Percentiles rank a stretch among this genome's conserved stretches.
These are phyloP conservation scores for Cordyceps tenuipes DNA, from an alignment of 2,329 filamentous ascomycete genomes.

Conservation along the genomic window DNA sequence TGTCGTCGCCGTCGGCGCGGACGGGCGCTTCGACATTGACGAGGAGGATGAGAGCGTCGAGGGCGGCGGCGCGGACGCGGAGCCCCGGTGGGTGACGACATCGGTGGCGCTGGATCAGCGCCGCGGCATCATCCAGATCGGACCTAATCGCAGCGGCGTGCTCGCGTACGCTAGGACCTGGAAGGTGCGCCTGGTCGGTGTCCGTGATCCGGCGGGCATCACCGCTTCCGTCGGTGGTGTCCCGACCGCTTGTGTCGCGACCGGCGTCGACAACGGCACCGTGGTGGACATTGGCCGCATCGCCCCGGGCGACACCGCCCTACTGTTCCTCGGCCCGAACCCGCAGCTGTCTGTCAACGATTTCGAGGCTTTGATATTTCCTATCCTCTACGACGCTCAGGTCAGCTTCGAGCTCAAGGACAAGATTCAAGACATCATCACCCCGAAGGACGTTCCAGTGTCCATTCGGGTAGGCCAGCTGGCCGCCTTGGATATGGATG, in stretches of 20 bases:
- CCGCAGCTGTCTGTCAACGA: slow-evolving; percentile 14
- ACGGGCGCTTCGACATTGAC: slow-evolving; percentile 39
- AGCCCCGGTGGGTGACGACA: slow-evolving; percentile 2
- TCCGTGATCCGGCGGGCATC: neutral
- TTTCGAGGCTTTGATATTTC: slow-evolving; percentile 11
- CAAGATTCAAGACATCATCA: slow-evolving; percentile 14
- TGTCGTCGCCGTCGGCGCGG: slow-evolving; percentile 36
- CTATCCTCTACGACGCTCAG: slow-evolving; percentile 15
- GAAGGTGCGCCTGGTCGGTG: slow-evolving; percentile 9
- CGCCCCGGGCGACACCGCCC: slow-evolving; percentile 7
- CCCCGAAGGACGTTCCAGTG: neutral
- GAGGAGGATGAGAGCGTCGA: slow-evolving; percentile 31
- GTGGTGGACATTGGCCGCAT: slow-evolving; percentile 12
- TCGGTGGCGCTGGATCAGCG: slow-evolving; percentile 12
- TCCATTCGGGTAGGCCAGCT: slow-evolving; percentile 13
- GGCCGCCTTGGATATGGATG: slow-evolving; percentile 17
- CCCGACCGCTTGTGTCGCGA: neutral
- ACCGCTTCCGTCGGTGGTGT: neutral
- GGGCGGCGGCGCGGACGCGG: neutral
- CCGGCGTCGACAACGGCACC: neutral
- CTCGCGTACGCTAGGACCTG: slow-evolving; percentile 8
- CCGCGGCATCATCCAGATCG: slow-evolving; percentile 8
- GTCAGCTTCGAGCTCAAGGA: slow-evolving; percentile 15
- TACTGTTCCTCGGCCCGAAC: slow-evolving; percentile 11
- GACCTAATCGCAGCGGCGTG: slow-evolving; percentile 1